Base-by-base conservation (phyloP, 352 stramenopile genomes). In the Globisporangium okanoganense region DNA sequence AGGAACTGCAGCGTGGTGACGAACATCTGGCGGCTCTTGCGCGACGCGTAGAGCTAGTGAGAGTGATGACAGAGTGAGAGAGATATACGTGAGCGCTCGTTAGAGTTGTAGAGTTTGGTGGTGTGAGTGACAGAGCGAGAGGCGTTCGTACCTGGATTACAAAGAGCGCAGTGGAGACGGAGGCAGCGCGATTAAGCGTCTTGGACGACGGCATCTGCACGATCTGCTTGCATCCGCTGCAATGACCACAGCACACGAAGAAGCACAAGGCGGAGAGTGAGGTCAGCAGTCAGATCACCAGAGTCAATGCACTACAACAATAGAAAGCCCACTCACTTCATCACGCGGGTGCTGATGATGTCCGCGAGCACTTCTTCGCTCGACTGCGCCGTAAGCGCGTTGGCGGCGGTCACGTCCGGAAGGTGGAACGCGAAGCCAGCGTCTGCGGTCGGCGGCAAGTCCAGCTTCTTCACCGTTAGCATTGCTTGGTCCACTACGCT, bases 371-470 rank as follows among this genome's bases (percentile, higher is more conserved):
- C 65, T 27, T 85, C 68, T 29, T 89, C 77, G 7, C 58, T 56
- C 29, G 71, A 67, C n/a, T 67, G 66, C 16, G 59, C 40, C 3
- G 73, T 62, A 8, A 71, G 64, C 10, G 73, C 48, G n/a, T 48
- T 75, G 13, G 49, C 45, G 12, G 66, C 35, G n/a, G 35, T 62
- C 16, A 72, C 70, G 33, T 82, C 65, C 2, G 60, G 66, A 13
- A 50, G 66, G 59, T 92, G 79, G 53, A 92, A 91, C 48, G 87
- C 82, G 61, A 94, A 94, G 2, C 85, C 85, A 4, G 79, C 75
- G 22, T 60, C 69, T 9, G 73, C 71, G 20, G 66, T 69, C 6
- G 60, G 12, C 33, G 69, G 52, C 7, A 76, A 27, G 14, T 63
- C 64, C 25, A 73, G 36, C 27, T 65, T 24, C 40, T 73, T 61